These are phyloP conservation scores for Fusarium palustre DNA, from an alignment of 2,329 filamentous ascomycete genomes.

Conservation along the genomic window DNA sequence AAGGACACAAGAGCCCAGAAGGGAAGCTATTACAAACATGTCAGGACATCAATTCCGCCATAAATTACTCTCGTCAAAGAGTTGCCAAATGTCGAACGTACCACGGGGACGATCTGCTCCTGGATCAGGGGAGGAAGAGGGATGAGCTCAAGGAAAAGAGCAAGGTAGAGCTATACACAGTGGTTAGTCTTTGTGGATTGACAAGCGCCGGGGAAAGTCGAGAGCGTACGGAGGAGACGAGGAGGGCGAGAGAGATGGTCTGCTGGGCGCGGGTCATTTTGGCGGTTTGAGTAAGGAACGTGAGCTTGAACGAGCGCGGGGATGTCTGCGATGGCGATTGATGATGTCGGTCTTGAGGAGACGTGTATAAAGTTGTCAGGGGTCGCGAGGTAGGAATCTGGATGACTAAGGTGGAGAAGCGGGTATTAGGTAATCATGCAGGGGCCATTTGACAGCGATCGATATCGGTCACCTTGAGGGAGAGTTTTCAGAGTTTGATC, in stretches of 20 bases:
- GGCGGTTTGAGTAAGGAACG: constrained; percentile 41
- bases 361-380: constrained; percentile 47
- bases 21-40: constrained; percentile 72
- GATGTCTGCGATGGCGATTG: constrained; percentile 12
- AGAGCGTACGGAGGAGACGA: constrained; percentile 83
- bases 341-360: constrained; percentile 44
- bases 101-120: constrained; percentile 87
- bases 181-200: constrained; percentile 30
- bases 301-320: constrained; percentile 6
- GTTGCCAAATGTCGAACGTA: constrained; percentile 61
- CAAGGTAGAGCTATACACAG: constrained; percentile 81
- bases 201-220: background rate
- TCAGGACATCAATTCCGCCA: background rate
- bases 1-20: constrained; percentile 94
- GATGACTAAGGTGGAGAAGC: constrained; percentile 31
- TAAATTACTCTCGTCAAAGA: background rate
- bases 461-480: too few species aligned
- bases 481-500: too few species aligned
- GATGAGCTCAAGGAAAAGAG: constrained; percentile 84
- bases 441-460: background rate
- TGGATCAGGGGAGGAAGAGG: constrained; percentile 83
- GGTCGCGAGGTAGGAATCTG: constrained; percentile 30
- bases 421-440: constrained; percentile 17
- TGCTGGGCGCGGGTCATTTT: constrained; percentile 95
- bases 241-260: constrained; percentile 86